Base-by-base conservation (phyloP, 257 asterid species). In the Gardenia jasminoides region DNA sequence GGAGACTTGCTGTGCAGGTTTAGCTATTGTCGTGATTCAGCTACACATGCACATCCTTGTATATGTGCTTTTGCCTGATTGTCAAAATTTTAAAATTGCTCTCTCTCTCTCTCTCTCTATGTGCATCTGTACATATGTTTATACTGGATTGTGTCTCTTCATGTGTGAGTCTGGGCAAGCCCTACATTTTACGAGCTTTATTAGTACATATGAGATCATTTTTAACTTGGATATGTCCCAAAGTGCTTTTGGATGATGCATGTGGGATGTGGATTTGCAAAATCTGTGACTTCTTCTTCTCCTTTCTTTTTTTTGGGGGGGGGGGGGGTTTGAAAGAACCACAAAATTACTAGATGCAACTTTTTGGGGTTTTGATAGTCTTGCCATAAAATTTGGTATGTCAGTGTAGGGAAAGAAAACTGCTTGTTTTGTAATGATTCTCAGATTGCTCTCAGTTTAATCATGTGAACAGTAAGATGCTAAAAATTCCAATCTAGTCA, bases 1-100 rank as follows among this genome's bases (percentile, higher is more conserved):
- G 99, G 82, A 95, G 99, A 69, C 86, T 96, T 88, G 99, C 99
- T 33, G 99, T 96, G 76, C 99, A 95, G 98, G 98, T 91, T 79
- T 72, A 36, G 59, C 22, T 7, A 48, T 30, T 44, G 48, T 44
- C 48, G 11, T 44, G 48, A 44, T 75, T 71, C 58, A 56, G 41
- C 46, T 19, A 70, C 17, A 48, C 33, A 28, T 31, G 12, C 16
- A 31, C 13, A 17, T 26, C 16, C 5, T 6, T 0, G 10, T 72
- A n/a, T 6, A 0, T 24, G 11, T 44, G 30, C 24, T 47, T 46
- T 74, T 1, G 58, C 28, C 47, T 59, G 65, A 41, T 70, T 11
- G 15, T 76, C 28, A 56, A 56, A 56, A 0, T 19, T 13, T 52
- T 56, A 19, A 24, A 56, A 0, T 17, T 3, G 15, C 7, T 19